Conservation (phyloP, 306 rosid genomes). For the Lablab purpureus region DNA sequence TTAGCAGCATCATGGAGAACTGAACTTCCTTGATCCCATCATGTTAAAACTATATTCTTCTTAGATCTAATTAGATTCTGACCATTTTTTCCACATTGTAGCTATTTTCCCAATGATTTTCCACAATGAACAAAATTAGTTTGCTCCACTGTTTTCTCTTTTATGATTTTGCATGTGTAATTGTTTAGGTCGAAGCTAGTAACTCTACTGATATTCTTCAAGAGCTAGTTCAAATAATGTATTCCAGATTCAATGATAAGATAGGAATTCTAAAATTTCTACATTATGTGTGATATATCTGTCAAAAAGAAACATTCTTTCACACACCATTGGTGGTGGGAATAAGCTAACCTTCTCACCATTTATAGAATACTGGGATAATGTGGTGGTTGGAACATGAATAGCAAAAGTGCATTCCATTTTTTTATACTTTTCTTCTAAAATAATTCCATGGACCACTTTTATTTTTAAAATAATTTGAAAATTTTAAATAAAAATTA, state of each 20-base stretch:
- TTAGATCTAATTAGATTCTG: constrained; percentile 31
- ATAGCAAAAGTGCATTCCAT: too few species aligned
- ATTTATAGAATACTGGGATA: too few species aligned
- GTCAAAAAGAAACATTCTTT: too few species aligned
- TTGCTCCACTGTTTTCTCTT: constrained; percentile 3
- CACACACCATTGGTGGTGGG: too few species aligned
- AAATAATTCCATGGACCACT: too few species aligned
- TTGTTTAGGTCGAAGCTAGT: background rate
- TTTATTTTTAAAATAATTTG: too few species aligned
- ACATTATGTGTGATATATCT: too few species aligned
- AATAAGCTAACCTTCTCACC: too few species aligned
- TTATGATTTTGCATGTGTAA: constrained; percentile 18
- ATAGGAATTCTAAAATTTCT: too few species aligned
- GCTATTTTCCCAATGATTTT: constrained; percentile 27
- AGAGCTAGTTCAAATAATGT: background rate
- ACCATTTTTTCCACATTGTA: constrained; percentile 26
- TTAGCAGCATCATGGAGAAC: constrained; percentile 37
- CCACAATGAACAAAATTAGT: constrained; percentile 15
- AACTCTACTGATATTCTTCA: background rate
- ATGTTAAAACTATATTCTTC: background rate
- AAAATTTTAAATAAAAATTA: too few species aligned
- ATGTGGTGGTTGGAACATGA: too few species aligned
- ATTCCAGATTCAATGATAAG: background rate
- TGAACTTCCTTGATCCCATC: constrained; percentile 5
- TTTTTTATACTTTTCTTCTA: too few species aligned